phyloP scores from a whole-genome alignment of 805 yeast species.

The Yamadazyma paraphyllophila region DNA sequence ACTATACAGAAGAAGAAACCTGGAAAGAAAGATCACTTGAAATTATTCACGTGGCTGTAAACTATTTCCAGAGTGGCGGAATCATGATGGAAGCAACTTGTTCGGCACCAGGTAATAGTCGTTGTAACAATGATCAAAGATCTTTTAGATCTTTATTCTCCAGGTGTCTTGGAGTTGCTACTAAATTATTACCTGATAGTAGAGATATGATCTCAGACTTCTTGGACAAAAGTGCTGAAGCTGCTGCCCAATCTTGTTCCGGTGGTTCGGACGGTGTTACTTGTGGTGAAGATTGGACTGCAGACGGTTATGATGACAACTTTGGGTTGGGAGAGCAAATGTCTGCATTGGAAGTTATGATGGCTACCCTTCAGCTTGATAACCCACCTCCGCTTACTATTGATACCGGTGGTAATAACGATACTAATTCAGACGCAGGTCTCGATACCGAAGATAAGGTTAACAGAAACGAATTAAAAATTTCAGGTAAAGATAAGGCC shows the following conservation, averaged over 20 bases:
- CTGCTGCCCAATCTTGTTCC: slow-evolving; percentile 74
- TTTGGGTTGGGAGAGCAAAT: slow-evolving; percentile 87
- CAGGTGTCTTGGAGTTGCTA: slow-evolving; percentile 59
- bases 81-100: slow-evolving; percentile 66
- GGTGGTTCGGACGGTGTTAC: slow-evolving; percentile 88
- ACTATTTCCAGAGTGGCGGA: slow-evolving; percentile 41
- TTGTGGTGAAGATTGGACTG: slow-evolving; percentile 75
- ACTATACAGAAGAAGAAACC: slow-evolving; percentile 48
- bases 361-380: slow-evolving; percentile 26
- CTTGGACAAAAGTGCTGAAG: slow-evolving; percentile 54
- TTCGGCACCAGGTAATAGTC: slow-evolving; percentile 34
- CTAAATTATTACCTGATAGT: slow-evolving; percentile 51
- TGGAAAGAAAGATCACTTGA: slow-evolving; percentile 43
- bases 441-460: slow-evolving; percentile 33
- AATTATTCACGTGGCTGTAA: slow-evolving; percentile 34
- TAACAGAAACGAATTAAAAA: slow-evolving; percentile 43
- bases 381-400: slow-evolving; percentile 32
- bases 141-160: slow-evolving; percentile 71
- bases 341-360: slow-evolving; percentile 67
- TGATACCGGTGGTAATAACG: slow-evolving; percentile 35
- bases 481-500: slow-evolving; percentile 67
- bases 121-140: slow-evolving; percentile 74
- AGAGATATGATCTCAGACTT: slow-evolving; percentile 39
- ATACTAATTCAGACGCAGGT: slow-evolving; percentile 37
- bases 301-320: slow-evolving; percentile 56